Evolutionary conservation across 169 alveolate genomes (phyloP).

Genomic region (Plasmodium sp.): DNA sequence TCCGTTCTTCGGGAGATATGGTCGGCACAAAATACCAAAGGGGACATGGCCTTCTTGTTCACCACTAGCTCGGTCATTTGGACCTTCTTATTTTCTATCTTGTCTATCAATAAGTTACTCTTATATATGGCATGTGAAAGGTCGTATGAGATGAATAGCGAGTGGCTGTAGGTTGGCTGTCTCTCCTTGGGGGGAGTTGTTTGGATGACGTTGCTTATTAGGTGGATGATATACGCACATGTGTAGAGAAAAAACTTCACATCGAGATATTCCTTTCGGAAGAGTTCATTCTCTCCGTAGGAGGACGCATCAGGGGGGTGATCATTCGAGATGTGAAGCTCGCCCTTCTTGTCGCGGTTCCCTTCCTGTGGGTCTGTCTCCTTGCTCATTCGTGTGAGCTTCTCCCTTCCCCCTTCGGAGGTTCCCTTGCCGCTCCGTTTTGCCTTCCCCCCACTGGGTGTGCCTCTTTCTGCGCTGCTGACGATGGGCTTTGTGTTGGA

Average conservation of each 20-base stretch:
- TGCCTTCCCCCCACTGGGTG: neutral
- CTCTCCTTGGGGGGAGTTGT: neutral
- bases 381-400: neutral
- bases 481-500: neutral
- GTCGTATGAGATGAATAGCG: slow-evolving; percentile 31
- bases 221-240: slow-evolving; percentile 32
- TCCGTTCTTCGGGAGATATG: slow-evolving; percentile 3
- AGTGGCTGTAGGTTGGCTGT: neutral
- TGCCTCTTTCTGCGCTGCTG: neutral
- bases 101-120: neutral
- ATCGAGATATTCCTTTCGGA: slow-evolving; percentile 9
- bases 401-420: neutral
- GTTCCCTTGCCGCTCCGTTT: neutral
- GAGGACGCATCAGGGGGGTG: neutral
- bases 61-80: neutral
- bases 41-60: slow-evolving; percentile 26
- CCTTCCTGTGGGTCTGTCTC: neutral
- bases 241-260: slow-evolving; percentile 46
- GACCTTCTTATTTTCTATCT: neutral
- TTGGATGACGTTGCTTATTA: neutral
- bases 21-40: slow-evolving; percentile 18
- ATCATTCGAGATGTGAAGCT: neutral
- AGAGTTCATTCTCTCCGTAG: neutral
- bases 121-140: slow-evolving; percentile 41
- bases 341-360: neutral